A percentile compares a stretch with the other conserved stretches of the same genome.
These are phyloP conservation scores for Candida quercuum DNA, from an alignment of 805 yeast species.

Conservation along the genomic window DNA sequence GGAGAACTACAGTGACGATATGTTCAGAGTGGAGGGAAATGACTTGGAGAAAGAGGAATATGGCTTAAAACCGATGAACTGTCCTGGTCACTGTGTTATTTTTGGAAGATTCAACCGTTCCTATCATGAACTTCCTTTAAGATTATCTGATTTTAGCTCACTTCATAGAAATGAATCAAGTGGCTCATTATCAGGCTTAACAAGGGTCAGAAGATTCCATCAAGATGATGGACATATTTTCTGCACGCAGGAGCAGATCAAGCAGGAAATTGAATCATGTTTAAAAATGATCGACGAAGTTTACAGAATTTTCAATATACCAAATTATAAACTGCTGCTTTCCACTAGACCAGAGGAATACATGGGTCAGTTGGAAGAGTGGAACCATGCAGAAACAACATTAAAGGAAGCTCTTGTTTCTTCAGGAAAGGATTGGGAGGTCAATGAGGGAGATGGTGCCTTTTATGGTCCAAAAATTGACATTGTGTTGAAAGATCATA, in stretches of 20 bases:
- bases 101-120: slow-evolving; percentile 73
- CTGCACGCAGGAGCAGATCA: slow-evolving; percentile 75
- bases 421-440: slow-evolving; percentile 54
- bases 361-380: slow-evolving; percentile 70
- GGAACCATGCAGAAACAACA: slow-evolving; percentile 78
- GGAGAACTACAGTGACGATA: slow-evolving; percentile 90
- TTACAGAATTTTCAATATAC: slow-evolving; percentile 49
- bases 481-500: slow-evolving; percentile 72
- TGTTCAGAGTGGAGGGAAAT: slow-evolving; percentile 78
- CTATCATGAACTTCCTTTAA: slow-evolving; percentile 78
- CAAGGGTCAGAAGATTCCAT: slow-evolving; percentile 91
- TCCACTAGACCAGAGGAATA: slow-evolving; percentile 85
- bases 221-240: slow-evolving; percentile 98
- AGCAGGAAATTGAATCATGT: slow-evolving; percentile 64
- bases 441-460: slow-evolving; percentile 94
- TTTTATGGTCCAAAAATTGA: slow-evolving; percentile 96
- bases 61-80: slow-evolving; percentile 92
- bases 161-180: slow-evolving; percentile 92
- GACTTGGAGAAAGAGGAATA: slow-evolving; percentile 42
- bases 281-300: slow-evolving; percentile 70
- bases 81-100: slow-evolving; percentile 91
- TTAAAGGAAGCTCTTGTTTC: slow-evolving; percentile 54
- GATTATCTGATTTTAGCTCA: slow-evolving; percentile 86
- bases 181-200: slow-evolving; percentile 89
- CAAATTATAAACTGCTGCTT: slow-evolving; percentile 52